A percentile compares a stretch with the other conserved stretches of the same genome.
Evolutionary conservation across 139 green algal species (phyloP).

Genomic region (Chlamydomonas sp.): DNA sequence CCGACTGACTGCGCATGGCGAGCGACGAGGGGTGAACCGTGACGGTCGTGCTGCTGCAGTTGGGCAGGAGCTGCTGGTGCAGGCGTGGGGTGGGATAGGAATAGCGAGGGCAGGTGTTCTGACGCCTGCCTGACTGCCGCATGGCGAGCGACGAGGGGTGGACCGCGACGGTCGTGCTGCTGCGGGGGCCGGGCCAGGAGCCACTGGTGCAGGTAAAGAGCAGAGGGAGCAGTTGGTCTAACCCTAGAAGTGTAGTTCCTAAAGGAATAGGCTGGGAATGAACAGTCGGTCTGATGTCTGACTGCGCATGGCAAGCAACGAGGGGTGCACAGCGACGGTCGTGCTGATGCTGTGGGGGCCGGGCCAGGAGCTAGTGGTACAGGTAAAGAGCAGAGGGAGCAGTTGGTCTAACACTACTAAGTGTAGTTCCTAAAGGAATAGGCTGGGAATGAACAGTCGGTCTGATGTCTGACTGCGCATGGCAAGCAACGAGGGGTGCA

Average conservation of each 20-base stretch:
- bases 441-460: no score
- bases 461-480: background rate
- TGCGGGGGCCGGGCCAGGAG: conserved; percentile 10
- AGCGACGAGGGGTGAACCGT: conserved; percentile 50
- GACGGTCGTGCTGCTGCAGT: conserved; percentile 37
- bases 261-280: no score
- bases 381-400: no score
- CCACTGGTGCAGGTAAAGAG: no score
- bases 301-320: background rate
- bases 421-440: no score
- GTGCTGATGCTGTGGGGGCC: conserved; percentile 27
- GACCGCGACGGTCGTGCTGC: conserved; percentile 35
- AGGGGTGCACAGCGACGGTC: conserved; percentile 47
- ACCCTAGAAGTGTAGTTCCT: no score
- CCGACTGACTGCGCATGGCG: conserved; percentile 18
- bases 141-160: conserved; percentile 44
- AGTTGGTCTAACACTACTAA: no score
- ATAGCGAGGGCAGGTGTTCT: no score
- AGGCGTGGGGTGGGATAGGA: conserved; percentile 15
- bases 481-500: conserved; percentile 40
- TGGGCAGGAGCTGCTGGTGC: conserved; percentile 9
- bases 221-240: no score
- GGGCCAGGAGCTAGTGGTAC: no score
- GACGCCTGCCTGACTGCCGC: conserved; percentile 16
- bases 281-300: background rate